Conservation (phyloP, 2,329 filamentous ascomycete genomes). For the Acephala macrosclerotiorum region DNA sequence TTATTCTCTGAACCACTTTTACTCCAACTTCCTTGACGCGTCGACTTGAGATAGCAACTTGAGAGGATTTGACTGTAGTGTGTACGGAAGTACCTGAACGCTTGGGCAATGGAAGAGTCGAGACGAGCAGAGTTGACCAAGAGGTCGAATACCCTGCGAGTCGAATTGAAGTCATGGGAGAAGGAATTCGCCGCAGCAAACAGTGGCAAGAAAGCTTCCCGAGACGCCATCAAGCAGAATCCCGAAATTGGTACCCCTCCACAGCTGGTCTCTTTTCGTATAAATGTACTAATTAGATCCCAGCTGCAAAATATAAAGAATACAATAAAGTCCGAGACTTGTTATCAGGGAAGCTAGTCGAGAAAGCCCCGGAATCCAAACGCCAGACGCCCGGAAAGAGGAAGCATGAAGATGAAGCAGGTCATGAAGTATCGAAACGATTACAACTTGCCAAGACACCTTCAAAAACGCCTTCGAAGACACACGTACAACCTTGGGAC, state of each 20-base stretch:
- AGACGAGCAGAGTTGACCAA: slow-evolving; percentile 34
- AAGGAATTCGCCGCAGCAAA: slow-evolving; percentile 68
- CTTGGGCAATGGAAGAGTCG: slow-evolving; percentile 34
- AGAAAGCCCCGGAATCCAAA: slow-evolving; percentile 37
- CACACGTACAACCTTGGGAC: slow-evolving; percentile 49
- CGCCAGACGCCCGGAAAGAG: slow-evolving; percentile 47
- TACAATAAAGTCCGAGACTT: slow-evolving; percentile 73
- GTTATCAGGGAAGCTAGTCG: slow-evolving; percentile 58
- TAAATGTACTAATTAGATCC: slow-evolving; percentile 16
- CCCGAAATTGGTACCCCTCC: slow-evolving; percentile 69
- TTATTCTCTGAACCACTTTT: background rate
- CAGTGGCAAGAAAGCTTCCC: slow-evolving; percentile 71
- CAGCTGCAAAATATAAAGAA: slow-evolving; percentile 71
- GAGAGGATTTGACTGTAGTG: background rate
- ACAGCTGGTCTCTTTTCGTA: background rate
- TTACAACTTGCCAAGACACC: slow-evolving; percentile 56
- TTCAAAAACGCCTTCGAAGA: slow-evolving; percentile 45
- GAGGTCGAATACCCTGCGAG: slow-evolving; percentile 61
- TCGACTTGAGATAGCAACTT: background rate
- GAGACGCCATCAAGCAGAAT: slow-evolving; percentile 80
- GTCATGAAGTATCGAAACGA: slow-evolving; percentile 61
- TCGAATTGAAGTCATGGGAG: slow-evolving; percentile 79
- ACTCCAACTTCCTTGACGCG: background rate
- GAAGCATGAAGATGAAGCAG: slow-evolving; percentile 45
- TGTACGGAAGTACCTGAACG: background rate